Evolutionary conservation across 805 yeast species (phyloP).

Genomic region (Starmerella roubikii): DNA sequence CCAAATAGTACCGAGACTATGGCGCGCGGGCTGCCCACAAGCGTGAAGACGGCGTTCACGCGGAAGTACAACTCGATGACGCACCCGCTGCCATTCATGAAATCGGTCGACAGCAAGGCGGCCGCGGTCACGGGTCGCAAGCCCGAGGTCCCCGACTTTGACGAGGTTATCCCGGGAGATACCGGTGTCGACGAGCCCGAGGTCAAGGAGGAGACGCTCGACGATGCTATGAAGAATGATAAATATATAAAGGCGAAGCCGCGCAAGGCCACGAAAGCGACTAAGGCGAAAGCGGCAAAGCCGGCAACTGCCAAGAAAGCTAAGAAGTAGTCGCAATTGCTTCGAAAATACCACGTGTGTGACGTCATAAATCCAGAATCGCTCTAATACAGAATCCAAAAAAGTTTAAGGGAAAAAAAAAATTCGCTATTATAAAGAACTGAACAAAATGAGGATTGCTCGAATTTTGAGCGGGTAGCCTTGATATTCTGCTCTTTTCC

Average conservation of each 20-base stretch:
- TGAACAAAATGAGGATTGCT: background rate
- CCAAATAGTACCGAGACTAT: slow-evolving; percentile 30
- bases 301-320: background rate
- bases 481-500: no score
- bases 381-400: no score
- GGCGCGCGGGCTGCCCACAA: slow-evolving; percentile 56
- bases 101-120: slow-evolving; percentile 30
- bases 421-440: background rate
- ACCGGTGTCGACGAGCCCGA: slow-evolving; percentile 23
- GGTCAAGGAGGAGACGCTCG: slow-evolving; percentile 23
- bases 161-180: slow-evolving; percentile 56
- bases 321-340: no score
- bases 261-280: slow-evolving; percentile 6
- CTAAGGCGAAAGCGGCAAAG: background rate
- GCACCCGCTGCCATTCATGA: slow-evolving; percentile 79
- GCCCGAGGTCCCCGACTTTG: slow-evolving; percentile 43
- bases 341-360: no score
- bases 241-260: slow-evolving; percentile 19
- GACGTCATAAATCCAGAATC: no score
- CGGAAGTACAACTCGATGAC: slow-evolving; percentile 58
- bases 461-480: background rate
- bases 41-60: slow-evolving; percentile 77
- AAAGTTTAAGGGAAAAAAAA: background rate
- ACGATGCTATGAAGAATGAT: slow-evolving; percentile 25
- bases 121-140: slow-evolving; percentile 25